Evolutionary conservation across 1,284 basidiomycete genomes (phyloP), one percentile per base, ranked within the genome.

Genomic region (Sporisorium reilianum): DNA sequence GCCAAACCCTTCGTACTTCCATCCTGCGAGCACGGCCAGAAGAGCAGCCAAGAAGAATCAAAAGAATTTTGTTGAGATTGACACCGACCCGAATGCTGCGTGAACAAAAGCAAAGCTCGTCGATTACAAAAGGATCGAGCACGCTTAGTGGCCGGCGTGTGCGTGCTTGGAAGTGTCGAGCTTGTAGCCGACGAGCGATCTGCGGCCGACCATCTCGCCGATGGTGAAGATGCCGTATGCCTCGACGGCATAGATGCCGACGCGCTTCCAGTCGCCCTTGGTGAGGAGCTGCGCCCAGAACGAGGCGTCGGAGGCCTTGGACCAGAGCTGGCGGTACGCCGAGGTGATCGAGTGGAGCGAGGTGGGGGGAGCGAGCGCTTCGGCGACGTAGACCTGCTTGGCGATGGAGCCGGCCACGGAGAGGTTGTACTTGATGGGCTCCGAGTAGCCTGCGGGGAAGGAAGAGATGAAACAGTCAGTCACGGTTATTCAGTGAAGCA

Each of bases 331-430:
- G 64, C 89, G 86, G 86, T 95, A 97, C 25, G 91, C 91, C 62
- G 88, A 87, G 48, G 88, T 87, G 85, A 94, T 86, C 58, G 90
- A 87, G 40, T 88, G 85, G 55, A 92, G 65, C 26, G 90, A 90
- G 16, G 88, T 88, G 23, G 95, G 96, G 18, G 93, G 93, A 52
- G 91, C 90, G 57, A 98, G 89, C 67, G 90, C 89, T 87, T 98
- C 96, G 50, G 91, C 90, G 75, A 92, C 86, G 88, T 97, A 98
- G 67, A 98, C 90, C 84, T 96, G 93, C 87, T 95, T 95, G 77
- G 90, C 86, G 76, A 98, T 85, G 82, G 95, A 93, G 66, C 91
- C 90, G 52, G 90, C 89, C 63, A 97, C 93, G 64, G 92, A 87
- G 58, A 78, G 62, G 68, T 77, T 76, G 75, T 80, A 81, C 66